Conservation (phyloP, 441 rosid species). For the Sinapis alba region DNA sequence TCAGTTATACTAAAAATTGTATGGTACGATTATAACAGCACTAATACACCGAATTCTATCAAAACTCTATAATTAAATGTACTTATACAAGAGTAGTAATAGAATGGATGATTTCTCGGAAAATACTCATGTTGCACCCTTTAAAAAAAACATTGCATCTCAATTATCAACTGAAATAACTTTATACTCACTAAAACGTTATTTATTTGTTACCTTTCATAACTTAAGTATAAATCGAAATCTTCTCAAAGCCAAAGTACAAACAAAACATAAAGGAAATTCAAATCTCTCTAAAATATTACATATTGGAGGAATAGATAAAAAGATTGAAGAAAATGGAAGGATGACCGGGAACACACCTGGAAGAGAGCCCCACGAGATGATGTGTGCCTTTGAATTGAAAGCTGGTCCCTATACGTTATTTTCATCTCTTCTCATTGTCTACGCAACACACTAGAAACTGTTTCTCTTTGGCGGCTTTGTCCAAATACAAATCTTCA, state of each 20-base stretch:
- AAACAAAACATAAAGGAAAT: background rate
- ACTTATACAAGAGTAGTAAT: background rate
- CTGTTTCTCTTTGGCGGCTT: constrained; percentile 27
- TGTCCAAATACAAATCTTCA: constrained; percentile 17
- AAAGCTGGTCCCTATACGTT: constrained; percentile 18
- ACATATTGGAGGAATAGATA: background rate
- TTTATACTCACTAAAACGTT: too few species aligned
- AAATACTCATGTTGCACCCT: background rate
- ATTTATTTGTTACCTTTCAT: background rate
- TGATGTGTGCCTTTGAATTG: constrained; percentile 25
- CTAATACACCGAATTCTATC: background rate
- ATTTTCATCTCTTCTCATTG: constrained; percentile 17
- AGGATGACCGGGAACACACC: constrained; percentile 29
- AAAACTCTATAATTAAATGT: background rate
- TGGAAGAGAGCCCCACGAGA: constrained; percentile 12
- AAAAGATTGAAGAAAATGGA: constrained; percentile 23
- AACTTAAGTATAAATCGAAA: background rate
- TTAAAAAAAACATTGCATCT: background rate
- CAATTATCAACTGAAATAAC: background rate
- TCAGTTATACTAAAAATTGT: background rate
- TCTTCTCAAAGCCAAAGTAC: background rate
- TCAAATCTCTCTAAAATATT: background rate
- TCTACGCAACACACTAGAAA: constrained; percentile 19
- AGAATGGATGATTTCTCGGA: background rate
- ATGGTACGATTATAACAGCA: background rate